Conservation (phyloP, 352 stramenopile species). For the Paralagenidium karlingii region DNA sequence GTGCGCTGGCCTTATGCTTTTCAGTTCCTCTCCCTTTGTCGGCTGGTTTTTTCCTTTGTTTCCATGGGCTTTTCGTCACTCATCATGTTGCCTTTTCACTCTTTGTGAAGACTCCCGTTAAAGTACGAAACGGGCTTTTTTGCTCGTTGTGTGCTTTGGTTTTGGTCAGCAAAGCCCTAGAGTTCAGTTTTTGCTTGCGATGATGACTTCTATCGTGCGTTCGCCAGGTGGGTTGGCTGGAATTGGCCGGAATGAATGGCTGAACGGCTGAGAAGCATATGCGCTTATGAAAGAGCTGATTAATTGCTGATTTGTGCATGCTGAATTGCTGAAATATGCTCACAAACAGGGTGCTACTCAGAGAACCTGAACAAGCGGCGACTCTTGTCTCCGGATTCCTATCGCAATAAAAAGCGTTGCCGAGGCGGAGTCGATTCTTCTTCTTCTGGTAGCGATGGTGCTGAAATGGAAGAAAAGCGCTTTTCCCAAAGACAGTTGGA, state of each 20-base stretch:
- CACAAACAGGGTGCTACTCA: slow-evolving; percentile 19
- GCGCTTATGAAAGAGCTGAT: neutral
- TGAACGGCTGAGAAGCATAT: neutral
- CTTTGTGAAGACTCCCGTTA: no score
- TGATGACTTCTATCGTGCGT: neutral
- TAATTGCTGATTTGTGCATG: neutral
- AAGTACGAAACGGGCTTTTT: no score
- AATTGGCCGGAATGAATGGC: neutral
- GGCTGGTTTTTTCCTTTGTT: no score
- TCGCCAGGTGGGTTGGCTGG: neutral
- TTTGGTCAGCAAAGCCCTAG: no score
- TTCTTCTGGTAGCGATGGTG: slow-evolving; percentile 6
- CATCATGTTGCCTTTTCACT: no score
- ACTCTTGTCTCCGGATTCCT: slow-evolving; percentile 10
- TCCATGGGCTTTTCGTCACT: no score
- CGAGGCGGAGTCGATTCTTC: slow-evolving; percentile 12
- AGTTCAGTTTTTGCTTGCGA: neutral
- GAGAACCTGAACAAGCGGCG: slow-evolving; percentile 70
- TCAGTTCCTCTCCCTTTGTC: no score
- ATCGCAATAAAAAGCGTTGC: slow-evolving; percentile 44
- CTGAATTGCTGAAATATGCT: neutral
- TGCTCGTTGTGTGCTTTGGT: no score
- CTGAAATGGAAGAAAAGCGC: slow-evolving; percentile 10
- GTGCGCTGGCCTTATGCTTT: no score
- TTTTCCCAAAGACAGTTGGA: slow-evolving; percentile 80